These are phyloP conservation scores for Leptodontidium sp. DNA, from an alignment of 2,329 filamentous ascomycete species.

Conservation along the genomic window DNA sequence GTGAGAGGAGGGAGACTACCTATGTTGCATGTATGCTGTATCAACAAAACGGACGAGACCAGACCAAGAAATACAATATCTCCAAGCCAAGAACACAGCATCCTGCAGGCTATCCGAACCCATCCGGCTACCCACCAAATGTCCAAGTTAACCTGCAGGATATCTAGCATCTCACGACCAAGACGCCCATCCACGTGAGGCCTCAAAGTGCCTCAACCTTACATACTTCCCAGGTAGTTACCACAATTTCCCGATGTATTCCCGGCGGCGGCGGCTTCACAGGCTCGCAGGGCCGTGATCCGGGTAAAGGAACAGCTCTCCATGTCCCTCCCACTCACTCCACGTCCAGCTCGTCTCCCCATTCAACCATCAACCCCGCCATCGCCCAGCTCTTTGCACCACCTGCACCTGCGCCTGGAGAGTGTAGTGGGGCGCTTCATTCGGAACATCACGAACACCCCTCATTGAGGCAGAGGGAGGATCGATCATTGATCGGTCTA, in stretches of 20 bases:
- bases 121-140: neutral
- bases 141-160: neutral
- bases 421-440: conserved; percentile 28
- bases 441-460: conserved; percentile 30
- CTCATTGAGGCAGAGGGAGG: conserved; percentile 20
- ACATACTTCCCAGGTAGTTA: neutral
- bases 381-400: conserved; percentile 20
- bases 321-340: too few species aligned
- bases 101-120: neutral
- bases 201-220: neutral
- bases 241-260: conserved; percentile 10
- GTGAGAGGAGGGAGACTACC: neutral
- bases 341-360: neutral
- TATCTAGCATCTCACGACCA: conserved; percentile 11
- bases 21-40: neutral
- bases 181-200: conserved; percentile 26
- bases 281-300: conserved; percentile 31
- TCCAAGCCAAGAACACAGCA: neutral
- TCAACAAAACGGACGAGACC: neutral
- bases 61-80: neutral
- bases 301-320: conserved; percentile 18
- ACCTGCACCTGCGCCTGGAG: conserved; percentile 12
- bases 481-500: conserved; percentile 36
- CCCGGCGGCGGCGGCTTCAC: conserved; percentile 34
- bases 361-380: conserved; percentile 33